phyloP scores from a whole-genome alignment of 2,329 filamentous ascomycete genomes.

The Colletotrichum sp. region DNA sequence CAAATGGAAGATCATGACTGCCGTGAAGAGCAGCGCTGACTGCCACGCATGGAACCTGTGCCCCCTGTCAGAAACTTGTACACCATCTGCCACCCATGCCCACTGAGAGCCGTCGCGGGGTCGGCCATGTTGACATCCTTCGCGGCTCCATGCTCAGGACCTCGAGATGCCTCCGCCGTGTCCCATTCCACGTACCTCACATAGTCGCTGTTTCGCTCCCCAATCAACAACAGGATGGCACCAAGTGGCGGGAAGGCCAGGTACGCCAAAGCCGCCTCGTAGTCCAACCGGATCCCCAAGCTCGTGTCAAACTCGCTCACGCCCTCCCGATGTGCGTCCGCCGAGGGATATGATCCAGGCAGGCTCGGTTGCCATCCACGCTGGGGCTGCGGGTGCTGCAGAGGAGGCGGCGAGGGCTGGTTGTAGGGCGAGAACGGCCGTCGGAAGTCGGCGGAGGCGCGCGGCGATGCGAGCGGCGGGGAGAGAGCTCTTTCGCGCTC shows the following conservation, averaged over 20 bases:
- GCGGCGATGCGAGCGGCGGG: constrained; percentile 65
- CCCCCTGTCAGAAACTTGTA: background rate
- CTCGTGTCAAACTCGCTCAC: constrained; percentile 91
- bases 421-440: constrained; percentile 57
- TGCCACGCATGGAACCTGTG: constrained; percentile 95
- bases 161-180: background rate
- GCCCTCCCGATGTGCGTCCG: constrained; percentile 53
- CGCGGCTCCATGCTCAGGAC: background rate
- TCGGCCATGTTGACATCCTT: background rate
- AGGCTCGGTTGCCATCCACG: constrained; percentile 51
- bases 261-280: constrained; percentile 92
- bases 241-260: constrained; percentile 84
- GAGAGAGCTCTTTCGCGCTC: constrained; percentile 84
- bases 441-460: constrained; percentile 59
- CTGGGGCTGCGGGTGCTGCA: constrained; percentile 62
- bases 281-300: constrained; percentile 82
- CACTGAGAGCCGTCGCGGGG: background rate
- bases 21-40: constrained; percentile 81
- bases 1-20: constrained; percentile 77
- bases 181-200: constrained; percentile 69
- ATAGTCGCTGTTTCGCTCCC: constrained; percentile 96
- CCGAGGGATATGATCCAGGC: constrained; percentile 42
- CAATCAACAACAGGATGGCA: constrained; percentile 80
- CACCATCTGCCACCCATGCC: background rate
- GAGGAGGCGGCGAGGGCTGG: constrained; percentile 46